Evolutionary conservation across 306 rosid genomes (phyloP).

Genomic region (Begonia peltatifolia): DNA sequence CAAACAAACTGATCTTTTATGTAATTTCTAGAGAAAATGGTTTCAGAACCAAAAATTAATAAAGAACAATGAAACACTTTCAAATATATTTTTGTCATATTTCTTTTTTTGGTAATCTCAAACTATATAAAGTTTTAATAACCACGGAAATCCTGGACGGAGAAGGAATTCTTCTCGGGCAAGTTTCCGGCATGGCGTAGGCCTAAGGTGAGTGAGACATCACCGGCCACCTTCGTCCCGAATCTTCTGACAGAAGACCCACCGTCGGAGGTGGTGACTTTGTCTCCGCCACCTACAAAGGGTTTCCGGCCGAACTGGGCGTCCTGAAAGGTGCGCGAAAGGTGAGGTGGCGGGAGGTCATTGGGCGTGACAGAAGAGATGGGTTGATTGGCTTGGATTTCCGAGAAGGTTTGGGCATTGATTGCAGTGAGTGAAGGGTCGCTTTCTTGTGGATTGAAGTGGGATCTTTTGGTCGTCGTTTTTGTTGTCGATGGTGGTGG

Average conservation of each 20-base stretch:
- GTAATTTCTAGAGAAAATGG: too few species aligned
- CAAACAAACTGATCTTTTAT: too few species aligned
- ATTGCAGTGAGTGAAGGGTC: conserved; percentile 34
- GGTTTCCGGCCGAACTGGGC: conserved; percentile 5
- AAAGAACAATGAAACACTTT: too few species aligned
- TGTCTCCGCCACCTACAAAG: conserved; percentile 22
- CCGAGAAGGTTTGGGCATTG: conserved; percentile 24
- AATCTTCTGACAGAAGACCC: conserved; percentile 50
- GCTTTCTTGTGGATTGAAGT: conserved; percentile 29
- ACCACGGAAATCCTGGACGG: conserved; percentile 39
- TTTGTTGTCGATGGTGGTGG: conserved; percentile 6
- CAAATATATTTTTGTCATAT: too few species aligned
- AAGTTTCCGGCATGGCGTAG: conserved; percentile 2
- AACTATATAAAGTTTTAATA: conserved; percentile 15
- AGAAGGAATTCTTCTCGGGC: conserved; percentile 41
- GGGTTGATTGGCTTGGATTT: conserved; percentile 27
- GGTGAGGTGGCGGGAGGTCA: neutral
- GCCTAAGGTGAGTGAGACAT: conserved; percentile 26
- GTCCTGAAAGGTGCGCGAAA: conserved; percentile 14
- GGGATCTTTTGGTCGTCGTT: conserved; percentile 10
- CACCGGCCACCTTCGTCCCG: conserved; percentile 49
- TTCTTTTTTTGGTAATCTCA: too few species aligned
- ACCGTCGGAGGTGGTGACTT: conserved; percentile 30
- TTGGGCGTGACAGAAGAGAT: conserved; percentile 14
- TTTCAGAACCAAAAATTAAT: too few species aligned